Evolutionary conservation across 2,329 filamentous ascomycete genomes (phyloP).

Genomic region (Phaeosphaeriaceae sp.): DNA sequence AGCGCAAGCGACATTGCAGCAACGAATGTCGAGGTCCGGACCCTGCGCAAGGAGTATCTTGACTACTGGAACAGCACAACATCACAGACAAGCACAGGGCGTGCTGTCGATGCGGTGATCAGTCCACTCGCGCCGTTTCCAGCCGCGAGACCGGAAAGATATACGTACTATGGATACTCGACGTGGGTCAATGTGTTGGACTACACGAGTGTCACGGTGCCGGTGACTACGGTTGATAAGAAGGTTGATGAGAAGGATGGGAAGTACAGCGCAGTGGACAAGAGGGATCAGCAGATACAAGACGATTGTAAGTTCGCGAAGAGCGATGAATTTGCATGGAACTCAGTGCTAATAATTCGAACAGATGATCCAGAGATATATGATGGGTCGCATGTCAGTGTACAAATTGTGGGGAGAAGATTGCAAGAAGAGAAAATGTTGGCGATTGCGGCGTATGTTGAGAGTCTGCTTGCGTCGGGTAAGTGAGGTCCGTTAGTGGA

Average conservation of each 20-base stretch:
- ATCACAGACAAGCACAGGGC: slow-evolving; percentile 31
- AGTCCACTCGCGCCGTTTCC: slow-evolving; percentile 47
- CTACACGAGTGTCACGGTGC: slow-evolving; percentile 43
- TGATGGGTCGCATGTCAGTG: slow-evolving; percentile 45
- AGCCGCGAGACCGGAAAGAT: slow-evolving; percentile 37
- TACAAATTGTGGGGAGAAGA: slow-evolving; percentile 48
- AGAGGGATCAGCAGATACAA: slow-evolving; percentile 33
- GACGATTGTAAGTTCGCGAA: slow-evolving; percentile 35
- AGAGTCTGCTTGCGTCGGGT: slow-evolving; percentile 27
- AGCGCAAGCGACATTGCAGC: slow-evolving; percentile 41
- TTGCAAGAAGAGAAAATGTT: slow-evolving; percentile 50
- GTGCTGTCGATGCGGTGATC: slow-evolving; percentile 48
- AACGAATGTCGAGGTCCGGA: slow-evolving; percentile 38
- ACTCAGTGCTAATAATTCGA: slow-evolving; percentile 10
- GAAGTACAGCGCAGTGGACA: slow-evolving; percentile 32
- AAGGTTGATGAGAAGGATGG: slow-evolving; percentile 31
- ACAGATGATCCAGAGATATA: slow-evolving; percentile 50
- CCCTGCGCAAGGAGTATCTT: slow-evolving; percentile 43
- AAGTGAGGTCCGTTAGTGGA: not conserved
- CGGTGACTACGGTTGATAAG: slow-evolving; percentile 43
- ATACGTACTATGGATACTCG: slow-evolving; percentile 44
- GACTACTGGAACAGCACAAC: slow-evolving; percentile 49
- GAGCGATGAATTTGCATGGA: not conserved
- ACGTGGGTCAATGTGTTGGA: slow-evolving; percentile 41
- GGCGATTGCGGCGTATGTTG: slow-evolving; percentile 44